Percentiles rank a stretch among this genome's conserved stretches.
These are phyloP conservation scores for Candida sanyaensis DNA, from an alignment of 1,139 yeast genomes.

Conservation along the genomic window DNA sequence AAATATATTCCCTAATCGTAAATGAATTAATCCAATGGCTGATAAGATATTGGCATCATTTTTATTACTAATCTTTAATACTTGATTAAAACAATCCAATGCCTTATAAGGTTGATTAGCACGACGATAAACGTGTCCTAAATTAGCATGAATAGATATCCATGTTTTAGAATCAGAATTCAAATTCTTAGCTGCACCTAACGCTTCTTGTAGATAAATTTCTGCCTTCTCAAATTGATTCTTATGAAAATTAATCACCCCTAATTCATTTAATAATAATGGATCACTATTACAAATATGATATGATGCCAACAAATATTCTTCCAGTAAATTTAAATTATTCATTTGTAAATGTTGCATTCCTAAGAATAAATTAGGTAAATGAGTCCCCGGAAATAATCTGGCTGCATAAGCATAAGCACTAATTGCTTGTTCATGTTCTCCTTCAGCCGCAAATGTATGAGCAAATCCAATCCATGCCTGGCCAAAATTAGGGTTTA, in stretches of 20 bases:
- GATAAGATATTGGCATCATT: constrained; percentile 75
- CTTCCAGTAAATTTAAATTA: constrained; percentile 81
- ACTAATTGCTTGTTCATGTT: constrained; percentile 96
- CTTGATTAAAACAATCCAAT: constrained; percentile 73
- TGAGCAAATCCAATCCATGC: constrained; percentile 99
- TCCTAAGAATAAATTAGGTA: constrained; percentile 88
- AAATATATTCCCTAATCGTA: constrained; percentile 64
- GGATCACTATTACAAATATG: constrained; percentile 86
- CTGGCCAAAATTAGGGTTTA: constrained; percentile 89
- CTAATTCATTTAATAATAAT: constrained; percentile 82
- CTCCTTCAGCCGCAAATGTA: constrained; percentile 96
- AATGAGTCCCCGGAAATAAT: constrained; percentile 90
- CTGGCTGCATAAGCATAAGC: constrained; percentile 97
- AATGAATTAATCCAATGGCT: constrained; percentile 80
- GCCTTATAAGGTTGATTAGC: constrained; percentile 66
- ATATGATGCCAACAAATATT: constrained; percentile 75
- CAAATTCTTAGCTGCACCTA: constrained; percentile 65
- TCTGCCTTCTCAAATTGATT: constrained; percentile 71
- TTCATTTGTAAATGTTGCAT: constrained; percentile 95
- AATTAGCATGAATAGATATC: constrained; percentile 82
- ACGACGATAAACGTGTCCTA: constrained; percentile 88
- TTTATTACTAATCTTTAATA: constrained; percentile 64
- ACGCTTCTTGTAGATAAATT: constrained; percentile 68
- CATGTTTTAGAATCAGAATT: constrained; percentile 84
- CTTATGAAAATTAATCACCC: constrained; percentile 84